These are phyloP conservation scores for Neophaeococcomyces mojaviensis DNA, from an alignment of 2,329 filamentous ascomycete genomes.

Conservation along the genomic window DNA sequence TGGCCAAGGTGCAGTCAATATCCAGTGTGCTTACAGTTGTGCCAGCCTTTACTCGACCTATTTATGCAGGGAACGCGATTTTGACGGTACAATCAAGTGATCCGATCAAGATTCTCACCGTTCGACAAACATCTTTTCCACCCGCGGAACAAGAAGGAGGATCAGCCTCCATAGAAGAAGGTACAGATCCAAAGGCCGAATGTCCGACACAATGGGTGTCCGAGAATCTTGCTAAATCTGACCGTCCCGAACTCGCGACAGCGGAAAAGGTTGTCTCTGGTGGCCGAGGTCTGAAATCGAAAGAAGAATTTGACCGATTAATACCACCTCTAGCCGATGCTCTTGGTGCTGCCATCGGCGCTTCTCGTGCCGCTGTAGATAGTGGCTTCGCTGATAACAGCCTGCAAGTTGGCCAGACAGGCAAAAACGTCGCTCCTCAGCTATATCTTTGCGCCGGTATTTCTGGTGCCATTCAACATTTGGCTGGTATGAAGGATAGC, in stretches of 20 bases:
- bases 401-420: conserved; percentile 94
- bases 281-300: conserved; percentile 90
- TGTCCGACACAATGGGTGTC: conserved; percentile 79
- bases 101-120: conserved; percentile 77
- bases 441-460: conserved; percentile 94
- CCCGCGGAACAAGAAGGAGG: conserved; percentile 61
- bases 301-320: conserved; percentile 89
- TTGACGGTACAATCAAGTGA: conserved; percentile 90
- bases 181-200: conserved; percentile 72
- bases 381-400: conserved; percentile 98
- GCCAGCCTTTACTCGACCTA: conserved; percentile 78
- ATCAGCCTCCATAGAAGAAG: conserved; percentile 69
- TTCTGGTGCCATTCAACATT: conserved; percentile 92
- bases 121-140: conserved; percentile 87
- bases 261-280: conserved; percentile 85
- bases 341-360: conserved; percentile 89
- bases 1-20: conserved; percentile 10
- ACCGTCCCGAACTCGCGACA: conserved; percentile 88
- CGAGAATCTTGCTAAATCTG: conserved; percentile 85
- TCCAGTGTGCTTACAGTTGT: background rate
- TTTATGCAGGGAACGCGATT: conserved; percentile 97
- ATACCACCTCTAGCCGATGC: conserved; percentile 90
- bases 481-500: conserved; percentile 99
- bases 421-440: conserved; percentile 95
- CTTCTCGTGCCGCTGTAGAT: conserved; percentile 89